phyloP scores from a whole-genome alignment of 768 basidiomycete species.

The Suillus plorans region DNA sequence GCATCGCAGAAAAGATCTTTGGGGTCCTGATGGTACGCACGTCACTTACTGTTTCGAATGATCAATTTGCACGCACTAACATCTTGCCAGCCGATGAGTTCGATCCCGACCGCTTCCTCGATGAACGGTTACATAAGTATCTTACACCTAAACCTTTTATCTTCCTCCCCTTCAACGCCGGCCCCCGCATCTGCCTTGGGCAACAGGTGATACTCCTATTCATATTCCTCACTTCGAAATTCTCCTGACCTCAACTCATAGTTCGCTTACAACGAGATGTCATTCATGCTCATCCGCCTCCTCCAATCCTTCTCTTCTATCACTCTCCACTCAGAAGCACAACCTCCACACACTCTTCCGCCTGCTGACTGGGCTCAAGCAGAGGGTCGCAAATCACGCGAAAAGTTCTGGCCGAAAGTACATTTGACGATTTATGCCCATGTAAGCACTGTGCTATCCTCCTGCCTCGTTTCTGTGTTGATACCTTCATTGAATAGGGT shows the following conservation, averaged over 20 bases:
- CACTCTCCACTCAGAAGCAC: slow-evolving; percentile 44
- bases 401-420: slow-evolving; percentile 50
- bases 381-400: slow-evolving; percentile 48
- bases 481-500: slow-evolving; percentile 34
- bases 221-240: background rate
- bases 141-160: slow-evolving; percentile 65
- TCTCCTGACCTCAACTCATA: slow-evolving; percentile 16
- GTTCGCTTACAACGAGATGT: slow-evolving; percentile 61
- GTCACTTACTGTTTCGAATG: background rate
- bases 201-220: slow-evolving; percentile 43
- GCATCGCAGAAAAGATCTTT: slow-evolving; percentile 65
- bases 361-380: slow-evolving; percentile 46
- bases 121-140: slow-evolving; percentile 60
- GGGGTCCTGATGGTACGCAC: slow-evolving; percentile 65
- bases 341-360: slow-evolving; percentile 44
- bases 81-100: slow-evolving; percentile 53
- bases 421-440: slow-evolving; percentile 55
- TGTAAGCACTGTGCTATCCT: slow-evolving; percentile 26
- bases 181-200: slow-evolving; percentile 58
- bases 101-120: slow-evolving; percentile 72
- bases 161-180: slow-evolving; percentile 65
- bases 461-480: background rate
- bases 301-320: slow-evolving; percentile 58
- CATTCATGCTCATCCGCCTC: slow-evolving; percentile 62
- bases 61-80: background rate